These are phyloP conservation scores for Elsinoe australis DNA, from an alignment of 2,329 filamentous ascomycete genomes.

Conservation along the genomic window DNA sequence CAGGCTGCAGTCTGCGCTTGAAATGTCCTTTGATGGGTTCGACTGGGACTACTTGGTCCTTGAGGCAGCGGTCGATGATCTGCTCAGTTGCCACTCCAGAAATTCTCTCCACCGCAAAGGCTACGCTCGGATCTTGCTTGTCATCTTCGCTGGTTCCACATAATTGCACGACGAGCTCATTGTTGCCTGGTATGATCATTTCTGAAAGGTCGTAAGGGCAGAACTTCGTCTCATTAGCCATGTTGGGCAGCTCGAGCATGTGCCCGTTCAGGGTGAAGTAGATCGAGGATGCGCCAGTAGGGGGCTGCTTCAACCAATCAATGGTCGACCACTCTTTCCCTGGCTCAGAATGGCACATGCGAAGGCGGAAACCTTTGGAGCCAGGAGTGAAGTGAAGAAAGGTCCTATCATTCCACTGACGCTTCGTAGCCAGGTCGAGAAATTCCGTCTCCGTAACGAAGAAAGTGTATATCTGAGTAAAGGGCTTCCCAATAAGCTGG, in stretches of 20 bases:
- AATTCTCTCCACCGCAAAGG: slow-evolving; percentile 63
- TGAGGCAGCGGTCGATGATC: slow-evolving; percentile 35
- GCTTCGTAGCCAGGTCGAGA: background rate
- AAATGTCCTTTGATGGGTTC: slow-evolving; percentile 44
- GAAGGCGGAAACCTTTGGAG: slow-evolving; percentile 1
- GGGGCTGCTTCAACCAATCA: background rate
- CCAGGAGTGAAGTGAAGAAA: background rate
- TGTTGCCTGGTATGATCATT: slow-evolving; percentile 51
- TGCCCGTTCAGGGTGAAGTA: background rate
- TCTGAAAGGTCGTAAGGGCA: slow-evolving; percentile 66
- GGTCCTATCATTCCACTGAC: background rate
- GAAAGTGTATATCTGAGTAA: slow-evolving; percentile 1
- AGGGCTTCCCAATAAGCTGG: background rate
- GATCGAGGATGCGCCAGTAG: background rate
- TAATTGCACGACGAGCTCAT: slow-evolving; percentile 50
- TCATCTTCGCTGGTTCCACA: slow-evolving; percentile 36
- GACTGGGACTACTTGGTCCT: slow-evolving; percentile 33
- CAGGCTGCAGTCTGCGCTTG: slow-evolving; percentile 30
- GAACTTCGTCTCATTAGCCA: slow-evolving; percentile 45
- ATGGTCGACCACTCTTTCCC: background rate
- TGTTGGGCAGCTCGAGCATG: background rate
- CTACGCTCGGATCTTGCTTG: slow-evolving; percentile 45
- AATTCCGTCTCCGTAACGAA: background rate
- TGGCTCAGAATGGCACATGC: background rate
- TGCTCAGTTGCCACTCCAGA: slow-evolving; percentile 42